These are phyloP conservation scores for Ilex asprella DNA, from an alignment of 257 asterid species.

Conservation along the genomic window DNA sequence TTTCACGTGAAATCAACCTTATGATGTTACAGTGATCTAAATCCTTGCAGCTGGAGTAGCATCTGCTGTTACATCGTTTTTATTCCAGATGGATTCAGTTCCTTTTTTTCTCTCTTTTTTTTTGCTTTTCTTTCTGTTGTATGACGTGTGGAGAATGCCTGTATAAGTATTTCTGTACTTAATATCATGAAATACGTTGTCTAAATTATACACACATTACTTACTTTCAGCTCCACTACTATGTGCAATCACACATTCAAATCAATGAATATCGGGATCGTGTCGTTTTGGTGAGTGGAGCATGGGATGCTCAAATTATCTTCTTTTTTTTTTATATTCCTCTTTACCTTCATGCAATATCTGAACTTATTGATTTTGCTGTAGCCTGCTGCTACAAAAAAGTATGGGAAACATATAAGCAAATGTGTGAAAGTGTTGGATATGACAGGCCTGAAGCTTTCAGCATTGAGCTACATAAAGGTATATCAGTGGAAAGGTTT, in stretches of 20 bases:
- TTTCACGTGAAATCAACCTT: too few species aligned
- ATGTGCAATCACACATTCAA: slow-evolving; percentile 77
- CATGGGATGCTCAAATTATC: neutral
- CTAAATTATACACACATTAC: too few species aligned
- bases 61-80: too few species aligned
- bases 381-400: slow-evolving; percentile 56
- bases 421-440: slow-evolving; percentile 61
- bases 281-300: slow-evolving; percentile 51
- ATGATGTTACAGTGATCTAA: too few species aligned
- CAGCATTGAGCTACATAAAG: slow-evolving; percentile 61
- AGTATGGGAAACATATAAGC: slow-evolving; percentile 40
- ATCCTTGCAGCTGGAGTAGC: too few species aligned
- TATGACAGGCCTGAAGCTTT: slow-evolving; percentile 72
- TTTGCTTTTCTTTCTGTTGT: too few species aligned
- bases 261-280: slow-evolving; percentile 78
- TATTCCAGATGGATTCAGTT: too few species aligned
- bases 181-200: too few species aligned
- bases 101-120: too few species aligned
- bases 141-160: too few species aligned
- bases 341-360: slow-evolving; percentile 1
- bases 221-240: slow-evolving; percentile 54
- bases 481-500: slow-evolving; percentile 14
- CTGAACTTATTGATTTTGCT: slow-evolving; percentile 9
- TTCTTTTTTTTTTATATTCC: slow-evolving; percentile 6
- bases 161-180: too few species aligned